These are phyloP conservation scores for Anthoceros angustus DNA, from an alignment of 225 moss, liverwort and hornwort genomes.

Conservation along the genomic window DNA sequence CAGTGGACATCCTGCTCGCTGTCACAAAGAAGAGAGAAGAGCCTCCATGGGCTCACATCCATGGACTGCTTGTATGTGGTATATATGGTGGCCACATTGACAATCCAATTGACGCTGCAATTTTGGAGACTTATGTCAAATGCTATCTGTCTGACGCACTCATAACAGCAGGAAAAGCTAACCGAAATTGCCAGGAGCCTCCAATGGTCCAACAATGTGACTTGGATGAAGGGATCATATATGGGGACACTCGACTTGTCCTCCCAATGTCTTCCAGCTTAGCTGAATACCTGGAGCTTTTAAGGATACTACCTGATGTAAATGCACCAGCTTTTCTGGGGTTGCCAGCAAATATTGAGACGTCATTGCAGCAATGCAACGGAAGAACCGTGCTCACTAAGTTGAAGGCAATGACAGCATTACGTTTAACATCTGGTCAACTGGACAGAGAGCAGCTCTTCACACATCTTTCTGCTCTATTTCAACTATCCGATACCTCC, in stretches of 20 bases:
- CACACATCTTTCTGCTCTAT: slow-evolving; percentile 14
- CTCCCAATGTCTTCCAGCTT: slow-evolving; percentile 10
- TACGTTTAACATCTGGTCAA: slow-evolving; percentile 9
- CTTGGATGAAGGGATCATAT: neutral
- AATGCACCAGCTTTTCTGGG: slow-evolving; percentile 12
- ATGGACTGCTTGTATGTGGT: slow-evolving; percentile 12
- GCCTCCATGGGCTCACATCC: slow-evolving; percentile 11
- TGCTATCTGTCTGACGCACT: slow-evolving; percentile 10
- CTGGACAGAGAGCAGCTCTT: slow-evolving; percentile 11
- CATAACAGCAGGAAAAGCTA: neutral
- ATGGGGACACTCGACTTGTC: neutral
- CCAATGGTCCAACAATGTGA: neutral
- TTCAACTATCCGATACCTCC: slow-evolving; percentile 8
- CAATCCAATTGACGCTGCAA: slow-evolving; percentile 13
- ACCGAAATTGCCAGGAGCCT: neutral
- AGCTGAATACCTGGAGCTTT: slow-evolving; percentile 12
- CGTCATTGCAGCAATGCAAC: slow-evolving; percentile 12
- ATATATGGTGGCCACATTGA: slow-evolving; percentile 22
- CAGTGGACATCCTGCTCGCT: slow-evolving; percentile 13
- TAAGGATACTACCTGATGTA: slow-evolving; percentile 10
- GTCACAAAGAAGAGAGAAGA: slow-evolving; percentile 5
- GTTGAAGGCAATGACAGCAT: slow-evolving; percentile 15
- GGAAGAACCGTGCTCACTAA: slow-evolving; percentile 13
- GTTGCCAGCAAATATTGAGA: slow-evolving; percentile 16
- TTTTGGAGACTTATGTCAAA: slow-evolving; percentile 18